Conservation (phyloP, 2,329 filamentous ascomycete genomes). For the Sphaerostilbella broomeana region DNA sequence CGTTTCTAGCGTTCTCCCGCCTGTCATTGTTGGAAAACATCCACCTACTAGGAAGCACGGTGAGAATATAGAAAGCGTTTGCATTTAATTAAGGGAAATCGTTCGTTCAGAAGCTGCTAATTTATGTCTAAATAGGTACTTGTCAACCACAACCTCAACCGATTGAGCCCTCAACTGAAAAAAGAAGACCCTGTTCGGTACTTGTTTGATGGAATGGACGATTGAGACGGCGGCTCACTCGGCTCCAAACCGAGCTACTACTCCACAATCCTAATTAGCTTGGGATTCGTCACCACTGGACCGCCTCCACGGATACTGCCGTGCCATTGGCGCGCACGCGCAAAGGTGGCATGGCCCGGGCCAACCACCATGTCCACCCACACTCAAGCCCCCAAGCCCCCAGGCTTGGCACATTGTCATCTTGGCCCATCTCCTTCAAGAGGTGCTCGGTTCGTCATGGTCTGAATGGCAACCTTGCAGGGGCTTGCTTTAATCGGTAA, state of each 20-base stretch:
- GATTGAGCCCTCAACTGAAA: no score
- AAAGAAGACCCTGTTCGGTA: no score
- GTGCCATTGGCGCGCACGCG: constrained; percentile 29
- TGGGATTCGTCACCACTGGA: constrained; percentile 26
- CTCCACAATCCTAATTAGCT: constrained; percentile 17
- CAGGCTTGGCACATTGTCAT: constrained; percentile 11
- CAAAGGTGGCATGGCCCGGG: constrained; percentile 22
- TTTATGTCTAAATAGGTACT: no score
- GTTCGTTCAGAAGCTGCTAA: no score
- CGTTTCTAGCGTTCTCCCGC: no score
- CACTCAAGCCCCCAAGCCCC: constrained; percentile 16
- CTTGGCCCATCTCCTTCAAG: neutral
- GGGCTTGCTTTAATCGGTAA: constrained; percentile 7
- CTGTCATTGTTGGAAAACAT: no score
- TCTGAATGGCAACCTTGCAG: constrained; percentile 24
- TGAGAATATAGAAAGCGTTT: no score
- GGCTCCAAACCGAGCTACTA: constrained; percentile 31
- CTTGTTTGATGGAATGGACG: no score
- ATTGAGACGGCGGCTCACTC: constrained; percentile 31
- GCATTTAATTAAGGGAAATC: no score
- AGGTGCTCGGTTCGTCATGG: neutral
- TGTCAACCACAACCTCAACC: no score
- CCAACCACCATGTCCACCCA: constrained; percentile 18
- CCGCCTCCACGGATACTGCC: constrained; percentile 28
- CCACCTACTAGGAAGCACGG: no score